phyloP scores from a whole-genome alignment of 2,329 filamentous ascomycete species.

The Rhynchosporium secalis region DNA sequence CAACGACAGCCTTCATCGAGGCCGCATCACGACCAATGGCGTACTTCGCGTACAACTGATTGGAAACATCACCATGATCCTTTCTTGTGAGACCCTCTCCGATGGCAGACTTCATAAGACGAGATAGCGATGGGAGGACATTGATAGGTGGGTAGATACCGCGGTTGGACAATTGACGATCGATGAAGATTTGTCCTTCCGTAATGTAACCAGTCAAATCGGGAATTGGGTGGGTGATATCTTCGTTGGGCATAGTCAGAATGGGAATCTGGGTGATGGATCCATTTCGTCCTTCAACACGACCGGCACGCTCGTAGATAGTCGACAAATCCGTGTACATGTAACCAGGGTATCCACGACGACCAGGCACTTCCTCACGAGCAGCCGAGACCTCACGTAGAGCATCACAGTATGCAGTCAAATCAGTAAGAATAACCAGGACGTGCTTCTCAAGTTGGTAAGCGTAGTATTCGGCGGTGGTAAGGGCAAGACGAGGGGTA shows the following conservation, averaged over 20 bases:
- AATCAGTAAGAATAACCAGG: constrained; percentile 94
- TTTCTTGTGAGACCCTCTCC: constrained; percentile 95
- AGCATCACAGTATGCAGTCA: constrained; percentile 97
- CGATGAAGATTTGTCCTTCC: constrained; percentile 97
- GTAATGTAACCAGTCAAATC: constrained; percentile 99
- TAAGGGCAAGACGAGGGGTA: constrained; percentile 94
- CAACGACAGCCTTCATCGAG: constrained; percentile 98
- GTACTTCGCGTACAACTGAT: constrained; percentile 99
- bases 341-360: constrained; percentile 99
- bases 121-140: constrained; percentile 93
- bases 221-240: constrained; percentile 98
- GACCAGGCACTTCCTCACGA: constrained; percentile 97
- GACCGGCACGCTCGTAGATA: constrained; percentile 98
- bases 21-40: constrained; percentile 98
- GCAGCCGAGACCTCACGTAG: constrained; percentile 98
- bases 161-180: constrained; percentile 91
- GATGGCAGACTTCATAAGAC: constrained; percentile 99
- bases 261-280: constrained; percentile 99
- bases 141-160: constrained; percentile 99
- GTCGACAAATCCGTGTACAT: constrained; percentile 99
- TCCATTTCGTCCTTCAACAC: constrained; percentile 94
- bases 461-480: constrained; percentile 98
- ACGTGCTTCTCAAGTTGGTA: constrained; percentile 99
- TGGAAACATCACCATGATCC: constrained; percentile 97
- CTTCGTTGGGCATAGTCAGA: constrained; percentile 99